phyloP scores from a whole-genome alignment of 768 basidiomycete genomes.

The Trametes cubensis region DNA sequence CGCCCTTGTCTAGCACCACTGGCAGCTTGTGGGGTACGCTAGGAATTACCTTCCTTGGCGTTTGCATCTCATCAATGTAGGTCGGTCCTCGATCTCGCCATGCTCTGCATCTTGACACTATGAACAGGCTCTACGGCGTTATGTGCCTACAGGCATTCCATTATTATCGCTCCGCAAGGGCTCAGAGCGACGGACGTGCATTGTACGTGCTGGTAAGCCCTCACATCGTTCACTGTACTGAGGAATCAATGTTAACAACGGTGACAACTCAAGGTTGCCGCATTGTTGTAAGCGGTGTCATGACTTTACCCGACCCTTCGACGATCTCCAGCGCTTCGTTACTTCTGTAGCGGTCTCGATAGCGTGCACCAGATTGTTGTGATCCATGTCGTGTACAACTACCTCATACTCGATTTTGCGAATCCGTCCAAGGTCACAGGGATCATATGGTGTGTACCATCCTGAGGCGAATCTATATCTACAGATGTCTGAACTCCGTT shows the following conservation, averaged over 20 bases:
- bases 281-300: neutral
- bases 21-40: neutral
- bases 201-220: neutral
- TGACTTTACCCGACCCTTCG: neutral
- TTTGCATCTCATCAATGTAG: constrained; percentile 3
- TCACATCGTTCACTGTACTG: neutral
- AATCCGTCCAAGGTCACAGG: neutral
- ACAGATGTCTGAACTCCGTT: no score
- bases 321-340: neutral
- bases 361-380: constrained; percentile 2
- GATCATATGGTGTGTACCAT: neutral
- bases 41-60: constrained; percentile 2
- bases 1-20: neutral
- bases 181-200: neutral
- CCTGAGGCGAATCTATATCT: no score
- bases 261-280: neutral
- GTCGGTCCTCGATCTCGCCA: neutral
- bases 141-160: constrained; percentile 6
- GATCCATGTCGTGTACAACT: constrained; percentile 5
- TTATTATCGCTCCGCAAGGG: constrained; percentile 3
- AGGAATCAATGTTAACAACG: neutral
- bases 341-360: neutral
- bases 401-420: neutral
- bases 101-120: no score
- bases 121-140: constrained; percentile 4